These are phyloP conservation scores for Hanseniaspora pseudoguilliermondii DNA, from an alignment of 805 yeast species.

Conservation along the genomic window DNA sequence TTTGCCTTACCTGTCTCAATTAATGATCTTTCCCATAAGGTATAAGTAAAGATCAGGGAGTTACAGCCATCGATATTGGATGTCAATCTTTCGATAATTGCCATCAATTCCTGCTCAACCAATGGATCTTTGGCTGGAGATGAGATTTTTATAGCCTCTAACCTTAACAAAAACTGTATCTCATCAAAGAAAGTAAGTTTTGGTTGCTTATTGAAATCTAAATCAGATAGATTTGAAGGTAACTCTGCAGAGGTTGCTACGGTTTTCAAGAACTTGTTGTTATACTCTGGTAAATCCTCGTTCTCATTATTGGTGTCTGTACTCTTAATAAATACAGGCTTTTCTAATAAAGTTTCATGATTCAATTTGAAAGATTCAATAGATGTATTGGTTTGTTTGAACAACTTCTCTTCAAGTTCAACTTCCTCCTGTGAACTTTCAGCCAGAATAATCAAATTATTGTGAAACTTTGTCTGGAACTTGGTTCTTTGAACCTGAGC, in stretches of 20 bases:
- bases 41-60: constrained; percentile 68
- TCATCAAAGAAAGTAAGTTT: constrained; percentile 54
- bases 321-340: constrained; percentile 53
- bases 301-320: constrained; percentile 33
- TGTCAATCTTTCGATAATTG: constrained; percentile 61
- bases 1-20: constrained; percentile 68
- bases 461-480: constrained; percentile 56
- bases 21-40: constrained; percentile 81
- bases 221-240: constrained; percentile 36
- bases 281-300: constrained; percentile 29
- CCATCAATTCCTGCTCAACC: constrained; percentile 70
- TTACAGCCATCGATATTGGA: constrained; percentile 36
- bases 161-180: constrained; percentile 58
- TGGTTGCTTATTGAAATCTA: constrained; percentile 81
- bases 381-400: constrained; percentile 10
- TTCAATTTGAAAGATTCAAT: constrained; percentile 45
- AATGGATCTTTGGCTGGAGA: constrained; percentile 61
- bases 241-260: constrained; percentile 51
- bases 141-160: constrained; percentile 49
- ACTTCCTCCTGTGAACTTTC: constrained; percentile 26
- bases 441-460: constrained; percentile 69
- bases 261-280: constrained; percentile 45
- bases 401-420: constrained; percentile 14
- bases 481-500: constrained; percentile 80
- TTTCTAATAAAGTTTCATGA: constrained; percentile 68